phyloP scores from a whole-genome alignment of 2,329 filamentous ascomycete genomes.

The Pseudocercospora eumusae region DNA sequence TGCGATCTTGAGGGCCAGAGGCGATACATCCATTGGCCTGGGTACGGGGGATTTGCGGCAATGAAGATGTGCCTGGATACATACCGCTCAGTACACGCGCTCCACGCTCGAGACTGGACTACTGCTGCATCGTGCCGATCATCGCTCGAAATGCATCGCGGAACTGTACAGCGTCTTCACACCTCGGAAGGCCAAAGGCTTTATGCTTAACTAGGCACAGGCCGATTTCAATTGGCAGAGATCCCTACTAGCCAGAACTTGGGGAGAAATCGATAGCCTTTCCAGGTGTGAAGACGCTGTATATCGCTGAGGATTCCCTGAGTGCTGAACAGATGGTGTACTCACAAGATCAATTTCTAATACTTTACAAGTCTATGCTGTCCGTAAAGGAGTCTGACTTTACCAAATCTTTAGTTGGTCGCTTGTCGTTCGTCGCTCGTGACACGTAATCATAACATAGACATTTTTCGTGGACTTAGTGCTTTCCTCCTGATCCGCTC shows the following conservation, averaged over 20 bases:
- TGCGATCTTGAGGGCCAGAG: neutral
- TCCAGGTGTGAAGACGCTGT: too few species aligned
- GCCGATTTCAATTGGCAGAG: too few species aligned
- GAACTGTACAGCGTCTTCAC: too few species aligned
- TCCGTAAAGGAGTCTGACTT: neutral
- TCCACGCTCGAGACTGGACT: neutral
- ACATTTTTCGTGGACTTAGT: neutral
- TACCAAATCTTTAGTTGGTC: neutral
- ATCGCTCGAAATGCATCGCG: neutral
- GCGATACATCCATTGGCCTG: neutral
- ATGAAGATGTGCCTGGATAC: neutral
- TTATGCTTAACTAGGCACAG: too few species aligned
- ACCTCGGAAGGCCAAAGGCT: too few species aligned
- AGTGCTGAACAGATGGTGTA: neutral
- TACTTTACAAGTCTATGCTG: neutral
- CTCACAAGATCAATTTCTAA: neutral
- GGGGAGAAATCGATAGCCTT: too few species aligned
- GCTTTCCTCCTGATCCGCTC: conserved; percentile 30
- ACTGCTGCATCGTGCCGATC: neutral
- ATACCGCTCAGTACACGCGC: neutral
- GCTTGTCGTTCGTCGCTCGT: neutral
- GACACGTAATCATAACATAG: neutral
- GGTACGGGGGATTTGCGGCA: neutral
- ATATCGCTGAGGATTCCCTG: neutral
- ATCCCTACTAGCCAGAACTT: too few species aligned